These are phyloP conservation scores for Pestalotiopsis sp. DNA, from an alignment of 2,329 filamentous ascomycete species.

Conservation along the genomic window DNA sequence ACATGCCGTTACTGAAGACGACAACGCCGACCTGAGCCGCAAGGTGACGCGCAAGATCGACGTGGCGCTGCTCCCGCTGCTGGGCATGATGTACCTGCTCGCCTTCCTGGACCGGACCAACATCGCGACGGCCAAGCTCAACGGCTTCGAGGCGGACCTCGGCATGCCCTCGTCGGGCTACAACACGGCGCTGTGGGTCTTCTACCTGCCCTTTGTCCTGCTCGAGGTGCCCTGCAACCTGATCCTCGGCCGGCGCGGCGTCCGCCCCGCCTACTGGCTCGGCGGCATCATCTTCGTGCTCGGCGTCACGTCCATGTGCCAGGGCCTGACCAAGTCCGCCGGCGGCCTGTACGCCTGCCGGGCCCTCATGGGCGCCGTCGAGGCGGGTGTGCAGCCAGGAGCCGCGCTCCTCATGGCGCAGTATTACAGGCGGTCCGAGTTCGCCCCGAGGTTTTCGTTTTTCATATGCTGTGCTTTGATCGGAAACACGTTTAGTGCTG, in stretches of 20 bases:
- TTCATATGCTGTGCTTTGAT: slow-evolving; percentile 7
- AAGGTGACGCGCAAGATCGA: slow-evolving; percentile 12
- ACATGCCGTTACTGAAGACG: not conserved
- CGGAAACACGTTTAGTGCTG: slow-evolving; percentile 6
- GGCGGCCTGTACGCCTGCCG: slow-evolving; percentile 7
- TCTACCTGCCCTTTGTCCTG: slow-evolving; percentile 8
- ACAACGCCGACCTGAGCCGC: not conserved
- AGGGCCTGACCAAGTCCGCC: not conserved
- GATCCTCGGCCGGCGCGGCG: not conserved
- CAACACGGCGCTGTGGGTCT: slow-evolving; percentile 11
- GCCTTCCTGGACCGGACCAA: slow-evolving; percentile 10
- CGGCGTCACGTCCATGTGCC: slow-evolving; percentile 6
- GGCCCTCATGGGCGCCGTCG: slow-evolving; percentile 5
- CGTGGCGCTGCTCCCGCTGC: not conserved
- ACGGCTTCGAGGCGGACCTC: slow-evolving; percentile 10
- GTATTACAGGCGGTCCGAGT: slow-evolving; percentile 7
- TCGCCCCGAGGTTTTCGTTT: slow-evolving; percentile 1
- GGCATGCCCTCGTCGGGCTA: slow-evolving; percentile 11
- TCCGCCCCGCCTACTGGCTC: slow-evolving; percentile 5
- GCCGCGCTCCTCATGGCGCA: slow-evolving; percentile 7
- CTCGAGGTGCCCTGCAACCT: slow-evolving; percentile 9
- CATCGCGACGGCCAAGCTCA: slow-evolving; percentile 7
- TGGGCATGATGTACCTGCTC: slow-evolving; percentile 8
- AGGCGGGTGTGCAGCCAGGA: slow-evolving; percentile 2
- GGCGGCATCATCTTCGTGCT: not conserved